Evolutionary conservation across 495 filamentous ascomycete genomes (phyloP).

Genomic region (Astrothelium subdiscretum): DNA sequence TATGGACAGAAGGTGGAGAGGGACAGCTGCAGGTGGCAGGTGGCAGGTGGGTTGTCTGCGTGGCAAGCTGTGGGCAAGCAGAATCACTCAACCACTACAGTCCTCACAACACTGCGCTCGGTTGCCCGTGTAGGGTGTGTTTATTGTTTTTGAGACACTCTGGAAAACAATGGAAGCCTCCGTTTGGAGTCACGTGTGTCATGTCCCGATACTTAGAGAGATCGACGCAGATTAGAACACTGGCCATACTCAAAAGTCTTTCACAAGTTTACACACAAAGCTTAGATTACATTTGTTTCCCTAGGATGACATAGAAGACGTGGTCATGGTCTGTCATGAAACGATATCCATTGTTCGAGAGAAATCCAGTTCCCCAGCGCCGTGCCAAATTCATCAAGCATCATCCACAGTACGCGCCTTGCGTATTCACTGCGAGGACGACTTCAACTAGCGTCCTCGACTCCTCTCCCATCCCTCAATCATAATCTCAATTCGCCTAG

Average conservation of each 20-base stretch:
- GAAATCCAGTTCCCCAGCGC: slow-evolving; percentile 2
- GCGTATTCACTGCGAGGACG: not conserved
- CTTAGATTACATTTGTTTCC: not conserved
- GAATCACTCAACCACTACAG: too few relatives aligned
- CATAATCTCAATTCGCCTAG: slow-evolving; percentile 75
- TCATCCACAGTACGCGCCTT: not conserved
- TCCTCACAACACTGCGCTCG: too few relatives aligned
- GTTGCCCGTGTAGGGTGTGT: too few relatives aligned
- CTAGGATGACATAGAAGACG: not conserved
- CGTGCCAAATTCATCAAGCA: not conserved
- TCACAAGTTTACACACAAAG: too few relatives aligned
- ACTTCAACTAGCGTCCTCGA: not conserved
- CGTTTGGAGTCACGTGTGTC: too few relatives aligned
- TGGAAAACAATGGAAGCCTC: too few relatives aligned
- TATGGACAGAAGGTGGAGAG: not conserved
- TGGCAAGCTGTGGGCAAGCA: not conserved
- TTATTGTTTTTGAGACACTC: too few relatives aligned
- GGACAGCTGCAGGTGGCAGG: not conserved
- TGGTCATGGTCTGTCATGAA: not conserved
- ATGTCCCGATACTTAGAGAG: too few relatives aligned
- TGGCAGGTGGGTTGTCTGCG: not conserved
- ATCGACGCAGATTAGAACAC: too few relatives aligned
- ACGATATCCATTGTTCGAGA: not conserved
- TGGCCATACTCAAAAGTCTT: too few relatives aligned
- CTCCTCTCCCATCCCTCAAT: slow-evolving; percentile 10